phyloP scores from a whole-genome alignment of 2,329 filamentous ascomycete species.

The Colletotrichum sansevieriae region DNA sequence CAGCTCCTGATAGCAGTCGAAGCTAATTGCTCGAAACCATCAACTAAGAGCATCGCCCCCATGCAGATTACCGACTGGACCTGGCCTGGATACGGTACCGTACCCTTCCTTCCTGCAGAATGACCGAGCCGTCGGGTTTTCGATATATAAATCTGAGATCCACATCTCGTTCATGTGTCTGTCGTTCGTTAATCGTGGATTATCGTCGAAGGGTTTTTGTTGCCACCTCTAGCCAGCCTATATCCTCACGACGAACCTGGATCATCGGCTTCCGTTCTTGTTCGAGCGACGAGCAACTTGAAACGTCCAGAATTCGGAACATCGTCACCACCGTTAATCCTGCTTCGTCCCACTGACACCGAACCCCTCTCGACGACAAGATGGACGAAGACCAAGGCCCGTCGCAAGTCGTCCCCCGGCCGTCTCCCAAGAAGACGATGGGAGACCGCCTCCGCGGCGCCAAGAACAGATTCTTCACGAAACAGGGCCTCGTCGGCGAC shows the following conservation, averaged over 20 bases:
- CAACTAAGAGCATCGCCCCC: slow-evolving; percentile 38
- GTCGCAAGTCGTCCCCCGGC: slow-evolving; percentile 60
- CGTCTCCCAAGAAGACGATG: slow-evolving; percentile 50
- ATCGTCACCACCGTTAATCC: background rate
- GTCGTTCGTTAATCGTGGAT: background rate
- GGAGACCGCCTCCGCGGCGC: slow-evolving; percentile 48
- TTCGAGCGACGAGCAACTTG: background rate
- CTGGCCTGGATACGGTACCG: slow-evolving; percentile 5
- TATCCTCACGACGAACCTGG: too few species aligned
- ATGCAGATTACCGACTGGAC: slow-evolving; percentile 12
- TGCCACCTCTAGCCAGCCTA: too few species aligned
- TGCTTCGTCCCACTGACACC: too few species aligned
- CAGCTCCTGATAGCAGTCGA: slow-evolving; percentile 35
- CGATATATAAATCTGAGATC: slow-evolving; percentile 19
- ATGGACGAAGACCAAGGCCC: slow-evolving; percentile 72
- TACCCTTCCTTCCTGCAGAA: background rate
- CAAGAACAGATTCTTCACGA: slow-evolving; percentile 65
- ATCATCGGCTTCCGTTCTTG: too few species aligned
- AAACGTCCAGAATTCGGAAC: background rate
- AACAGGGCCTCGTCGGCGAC: slow-evolving; percentile 81
- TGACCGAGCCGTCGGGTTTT: slow-evolving; percentile 9
- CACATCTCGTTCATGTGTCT: slow-evolving; percentile 15
- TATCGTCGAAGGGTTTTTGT: slow-evolving; percentile 12
- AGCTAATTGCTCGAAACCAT: slow-evolving; percentile 40
- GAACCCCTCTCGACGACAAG: slow-evolving; percentile 18